Evolutionary conservation across 352 stramenopile genomes (phyloP), one percentile per base, ranked within the genome.

Genomic region (Blastocystis sp.): DNA sequence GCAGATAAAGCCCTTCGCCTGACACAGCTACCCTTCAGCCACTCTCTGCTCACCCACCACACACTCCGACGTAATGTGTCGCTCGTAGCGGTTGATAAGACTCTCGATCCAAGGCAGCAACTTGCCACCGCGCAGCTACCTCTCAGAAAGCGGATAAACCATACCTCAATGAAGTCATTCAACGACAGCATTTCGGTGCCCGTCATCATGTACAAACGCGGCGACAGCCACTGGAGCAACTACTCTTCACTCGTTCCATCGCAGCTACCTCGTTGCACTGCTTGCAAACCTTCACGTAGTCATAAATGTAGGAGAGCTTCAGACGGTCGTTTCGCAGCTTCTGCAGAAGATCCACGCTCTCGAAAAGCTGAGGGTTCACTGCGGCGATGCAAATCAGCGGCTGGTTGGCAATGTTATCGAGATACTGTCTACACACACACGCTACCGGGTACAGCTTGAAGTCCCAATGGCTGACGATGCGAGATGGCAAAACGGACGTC

Each of bases 371-470:
- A 9, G 69, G 69, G 42, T 81, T 57, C 18, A 81, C 44, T n/a
- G 69, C 46, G n/a, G 40, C 36, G 14, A 81, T 36, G 27, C 69
- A 81, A 44, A 81, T 81, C 18, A 81, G 14, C n/a, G 69, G 69
- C 34, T 81, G 69, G n/a, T 81, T 44, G n/a, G 36, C 53, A 44
- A 81, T 81, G 51, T 18, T 65, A 8, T 38, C 16, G 0, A 81
- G 51, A 24, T 81, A 81, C 24, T 64, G n/a, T 18, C 21, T 51
- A 42, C 69, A 81, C 24, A 81, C 69, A 61, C 56, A 63, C 14
- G 69, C 69, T n/a, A 81, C 69, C 6, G 69, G 69, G 29, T 81
- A 81, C n/a, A n/a, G 32, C 69, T 81, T 81, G 46, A 81, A 81
- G 24, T 81, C 69, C 46, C 46, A 81, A 11, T 48, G 6, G 14